Conservation (phyloP, 345 rosid species). For the Hevea brasiliensis region DNA sequence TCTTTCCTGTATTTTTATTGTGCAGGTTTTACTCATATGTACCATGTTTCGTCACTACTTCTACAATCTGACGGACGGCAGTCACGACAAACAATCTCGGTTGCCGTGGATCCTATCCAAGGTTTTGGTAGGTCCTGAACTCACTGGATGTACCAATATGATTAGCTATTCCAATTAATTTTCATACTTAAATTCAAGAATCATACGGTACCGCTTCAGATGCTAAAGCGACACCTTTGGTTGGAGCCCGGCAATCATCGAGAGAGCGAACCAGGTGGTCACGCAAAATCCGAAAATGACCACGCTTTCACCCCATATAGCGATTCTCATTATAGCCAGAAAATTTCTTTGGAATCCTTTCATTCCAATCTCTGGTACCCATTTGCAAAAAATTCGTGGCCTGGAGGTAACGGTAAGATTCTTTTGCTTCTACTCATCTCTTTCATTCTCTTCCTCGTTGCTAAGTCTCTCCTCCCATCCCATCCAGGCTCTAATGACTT, state of each 20-base stretch:
- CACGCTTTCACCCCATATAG: constrained; percentile 5
- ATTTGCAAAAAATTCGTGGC: constrained; percentile 61
- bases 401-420: constrained; percentile 26
- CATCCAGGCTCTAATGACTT: neutral
- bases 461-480: too few relatives aligned
- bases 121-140: neutral
- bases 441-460: neutral
- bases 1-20: neutral
- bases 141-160: too few relatives aligned
- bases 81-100: neutral
- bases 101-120: neutral
- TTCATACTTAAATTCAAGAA: too few relatives aligned
- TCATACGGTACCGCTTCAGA: neutral
- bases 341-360: neutral
- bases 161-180: too few relatives aligned
- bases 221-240: neutral
- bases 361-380: constrained; percentile 43
- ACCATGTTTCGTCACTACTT: neutral
- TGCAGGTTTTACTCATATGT: neutral
- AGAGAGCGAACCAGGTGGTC: neutral
- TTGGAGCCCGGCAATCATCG: neutral
- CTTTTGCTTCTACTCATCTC: constrained; percentile 17
- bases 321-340: neutral
- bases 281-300: constrained; percentile 11
- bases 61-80: constrained; percentile 13